phyloP scores from a whole-genome alignment of 208 protist species.

The Strigomonas galati region DNA sequence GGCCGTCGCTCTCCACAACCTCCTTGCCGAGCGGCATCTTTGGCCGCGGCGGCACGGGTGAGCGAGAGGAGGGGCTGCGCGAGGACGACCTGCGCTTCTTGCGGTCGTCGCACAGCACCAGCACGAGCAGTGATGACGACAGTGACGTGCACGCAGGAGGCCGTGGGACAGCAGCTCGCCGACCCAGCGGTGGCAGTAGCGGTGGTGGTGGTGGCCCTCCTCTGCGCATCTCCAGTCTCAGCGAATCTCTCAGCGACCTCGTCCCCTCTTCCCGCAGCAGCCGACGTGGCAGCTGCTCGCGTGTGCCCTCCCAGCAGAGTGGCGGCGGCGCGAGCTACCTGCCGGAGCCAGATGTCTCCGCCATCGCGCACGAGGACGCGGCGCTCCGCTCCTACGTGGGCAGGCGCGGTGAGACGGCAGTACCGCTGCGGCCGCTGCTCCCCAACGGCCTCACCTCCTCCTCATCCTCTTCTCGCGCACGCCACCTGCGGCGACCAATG shows the following conservation, averaged over 20 bases:
- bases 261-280: slow-evolving; percentile 54
- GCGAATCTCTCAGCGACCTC: slow-evolving; percentile 36
- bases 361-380: slow-evolving; percentile 34
- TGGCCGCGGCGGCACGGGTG: no score
- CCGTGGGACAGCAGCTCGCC: no score
- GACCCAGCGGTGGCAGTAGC: slow-evolving; percentile 3
- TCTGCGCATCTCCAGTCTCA: slow-evolving; percentile 26
- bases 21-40: no score
- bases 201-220: neutral
- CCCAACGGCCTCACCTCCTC: neutral
- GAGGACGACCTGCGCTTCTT: neutral
- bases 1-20: no score
- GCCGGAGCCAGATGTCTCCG: slow-evolving; percentile 44
- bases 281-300: slow-evolving; percentile 21
- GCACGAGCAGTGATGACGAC: slow-evolving; percentile 5
- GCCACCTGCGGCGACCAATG: neutral
- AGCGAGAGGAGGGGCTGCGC: no score
- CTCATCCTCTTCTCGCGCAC: neutral
- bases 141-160: no score
- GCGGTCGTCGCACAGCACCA: neutral
- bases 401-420: neutral
- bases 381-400: slow-evolving; percentile 17
- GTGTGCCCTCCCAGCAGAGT: slow-evolving; percentile 7
- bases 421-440: no score
- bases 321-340: slow-evolving; percentile 29